These are phyloP conservation scores for Aspergillus panamensis DNA, from an alignment of 495 filamentous ascomycete genomes.

Conservation along the genomic window DNA sequence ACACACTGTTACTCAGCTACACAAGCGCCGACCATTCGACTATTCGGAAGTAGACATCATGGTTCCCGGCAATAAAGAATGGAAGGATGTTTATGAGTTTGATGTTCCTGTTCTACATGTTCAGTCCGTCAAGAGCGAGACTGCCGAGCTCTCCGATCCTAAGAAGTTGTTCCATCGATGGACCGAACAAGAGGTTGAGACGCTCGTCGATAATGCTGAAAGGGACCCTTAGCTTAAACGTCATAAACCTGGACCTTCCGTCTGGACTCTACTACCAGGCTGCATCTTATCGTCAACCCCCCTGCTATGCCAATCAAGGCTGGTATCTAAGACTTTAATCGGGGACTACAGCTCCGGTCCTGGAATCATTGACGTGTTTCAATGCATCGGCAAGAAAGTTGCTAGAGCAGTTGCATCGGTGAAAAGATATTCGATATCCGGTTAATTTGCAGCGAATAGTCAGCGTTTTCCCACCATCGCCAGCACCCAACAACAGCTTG, in stretches of 20 bases:
- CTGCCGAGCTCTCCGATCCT: conserved; percentile 47
- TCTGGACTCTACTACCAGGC: neutral
- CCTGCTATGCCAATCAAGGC: too few relatives aligned
- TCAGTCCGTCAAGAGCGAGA: conserved; percentile 38
- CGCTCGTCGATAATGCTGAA: conserved; percentile 64
- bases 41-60: conserved; percentile 82
- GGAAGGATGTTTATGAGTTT: conserved; percentile 84
- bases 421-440: conserved; percentile 38
- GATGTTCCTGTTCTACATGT: conserved; percentile 85
- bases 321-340: neutral
- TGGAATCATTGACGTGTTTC: conserved; percentile 29
- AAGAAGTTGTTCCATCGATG: conserved; percentile 84
- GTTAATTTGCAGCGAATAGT: neutral
- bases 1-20: conserved; percentile 63
- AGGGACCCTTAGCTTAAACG: conserved; percentile 12
- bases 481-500: neutral
- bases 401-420: conserved; percentile 54
- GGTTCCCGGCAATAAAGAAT: conserved; percentile 56
- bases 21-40: conserved; percentile 64
- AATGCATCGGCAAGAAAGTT: conserved; percentile 35
- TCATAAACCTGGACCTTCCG: neutral
- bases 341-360: conserved; percentile 29
- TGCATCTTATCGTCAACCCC: too few relatives aligned
- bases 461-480: neutral
- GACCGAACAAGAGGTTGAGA: conserved; percentile 63